Conservation (phyloP, 768 basidiomycete genomes). For the Suillus hirtellus region DNA sequence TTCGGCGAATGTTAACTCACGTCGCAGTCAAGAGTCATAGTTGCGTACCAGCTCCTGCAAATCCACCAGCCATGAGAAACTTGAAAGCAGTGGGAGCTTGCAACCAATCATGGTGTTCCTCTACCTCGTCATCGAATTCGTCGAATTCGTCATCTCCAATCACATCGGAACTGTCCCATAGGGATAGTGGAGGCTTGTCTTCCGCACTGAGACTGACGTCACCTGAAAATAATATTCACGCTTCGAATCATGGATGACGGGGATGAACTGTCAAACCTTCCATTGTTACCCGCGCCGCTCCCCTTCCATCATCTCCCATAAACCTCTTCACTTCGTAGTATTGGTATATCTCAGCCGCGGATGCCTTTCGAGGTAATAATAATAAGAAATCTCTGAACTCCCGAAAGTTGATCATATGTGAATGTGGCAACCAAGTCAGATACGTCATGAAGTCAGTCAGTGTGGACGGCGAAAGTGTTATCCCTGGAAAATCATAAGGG, state of each 20-base stretch:
- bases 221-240: slow-evolving; percentile 46
- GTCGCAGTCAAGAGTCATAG: not conserved
- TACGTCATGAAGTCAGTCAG: slow-evolving; percentile 79
- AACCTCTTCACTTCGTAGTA: slow-evolving; percentile 74
- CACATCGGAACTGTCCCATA: slow-evolving; percentile 19
- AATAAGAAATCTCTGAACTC: slow-evolving; percentile 92
- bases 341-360: slow-evolving; percentile 81
- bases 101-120: slow-evolving; percentile 60
- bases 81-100: slow-evolving; percentile 76
- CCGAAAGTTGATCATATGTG: slow-evolving; percentile 71
- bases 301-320: slow-evolving; percentile 74
- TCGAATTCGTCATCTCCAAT: slow-evolving; percentile 41
- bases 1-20: slow-evolving; percentile 31
- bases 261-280: slow-evolving; percentile 59
- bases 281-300: slow-evolving; percentile 81
- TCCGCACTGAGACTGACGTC: slow-evolving; percentile 80
- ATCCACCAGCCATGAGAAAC: slow-evolving; percentile 90
- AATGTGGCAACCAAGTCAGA: slow-evolving; percentile 70
- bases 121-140: slow-evolving; percentile 54
- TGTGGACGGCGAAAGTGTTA: slow-evolving; percentile 66
- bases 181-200: slow-evolving; percentile 46
- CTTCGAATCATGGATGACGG: slow-evolving; percentile 16
- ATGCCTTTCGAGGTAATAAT: slow-evolving; percentile 78
- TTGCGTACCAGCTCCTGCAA: slow-evolving; percentile 86
- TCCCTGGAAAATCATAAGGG: slow-evolving; percentile 49